phyloP scores from a whole-genome alignment of 2,329 filamentous ascomycete species.

The Emmonsia crescens region DNA sequence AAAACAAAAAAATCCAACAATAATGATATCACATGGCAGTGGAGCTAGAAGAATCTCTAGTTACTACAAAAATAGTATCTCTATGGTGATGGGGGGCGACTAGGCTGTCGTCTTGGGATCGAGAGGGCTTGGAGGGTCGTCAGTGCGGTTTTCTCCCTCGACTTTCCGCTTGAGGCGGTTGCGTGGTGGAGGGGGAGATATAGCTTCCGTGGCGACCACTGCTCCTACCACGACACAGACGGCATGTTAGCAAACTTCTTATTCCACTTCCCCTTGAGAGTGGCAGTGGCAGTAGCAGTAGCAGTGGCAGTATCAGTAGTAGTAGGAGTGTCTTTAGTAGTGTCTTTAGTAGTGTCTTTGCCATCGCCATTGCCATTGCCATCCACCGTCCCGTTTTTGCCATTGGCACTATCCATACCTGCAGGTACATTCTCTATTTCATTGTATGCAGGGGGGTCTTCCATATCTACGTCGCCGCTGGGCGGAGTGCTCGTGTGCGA shows the following conservation, averaged over 20 bases:
- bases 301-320: neutral
- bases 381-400: neutral
- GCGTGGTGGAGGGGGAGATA: constrained; percentile 9
- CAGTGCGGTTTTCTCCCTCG: constrained; percentile 7
- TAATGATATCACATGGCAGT: no score
- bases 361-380: neutral
- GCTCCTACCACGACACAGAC: constrained; percentile 22
- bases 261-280: neutral
- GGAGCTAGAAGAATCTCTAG: neutral
- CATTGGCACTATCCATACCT: neutral
- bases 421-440: constrained; percentile 1
- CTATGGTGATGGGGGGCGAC: neutral
- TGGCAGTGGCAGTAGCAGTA: neutral
- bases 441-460: constrained; percentile 3
- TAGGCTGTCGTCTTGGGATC: neutral
- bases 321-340: neutral
- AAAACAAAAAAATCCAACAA: neutral
- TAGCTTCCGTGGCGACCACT: constrained; percentile 9
- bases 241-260: constrained; percentile 16
- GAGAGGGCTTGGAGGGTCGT: neutral
- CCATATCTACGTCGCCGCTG: neutral
- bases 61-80: neutral
- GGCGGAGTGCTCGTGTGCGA: neutral
- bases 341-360: neutral
- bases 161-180: constrained; percentile 29